A percentile compares a stretch with the other conserved stretches of the same genome.
phyloP scores from a whole-genome alignment of 495 filamentous ascomycete species.

The Neurospora cerealis region DNA sequence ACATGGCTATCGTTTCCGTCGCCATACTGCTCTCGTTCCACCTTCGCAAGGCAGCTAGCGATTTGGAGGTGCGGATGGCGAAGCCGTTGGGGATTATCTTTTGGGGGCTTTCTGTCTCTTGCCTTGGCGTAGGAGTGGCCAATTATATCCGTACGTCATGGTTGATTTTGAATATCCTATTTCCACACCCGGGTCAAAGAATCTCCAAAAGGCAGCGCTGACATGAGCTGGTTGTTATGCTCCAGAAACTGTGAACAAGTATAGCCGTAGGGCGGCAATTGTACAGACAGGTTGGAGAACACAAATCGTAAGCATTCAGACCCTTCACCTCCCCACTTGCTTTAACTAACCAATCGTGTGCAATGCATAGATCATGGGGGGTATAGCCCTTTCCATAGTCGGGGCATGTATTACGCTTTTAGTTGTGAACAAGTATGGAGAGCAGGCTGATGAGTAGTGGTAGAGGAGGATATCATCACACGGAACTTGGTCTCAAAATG shows the following conservation, averaged over 20 bases:
- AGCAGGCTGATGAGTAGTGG: conserved; percentile 6
- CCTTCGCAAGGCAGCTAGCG: conserved; percentile 59
- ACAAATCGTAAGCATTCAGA: conserved; percentile 49
- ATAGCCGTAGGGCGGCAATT: conserved; percentile 63
- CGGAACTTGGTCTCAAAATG: not conserved
- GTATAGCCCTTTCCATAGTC: conserved; percentile 71
- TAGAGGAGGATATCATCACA: not conserved
- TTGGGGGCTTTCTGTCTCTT: conserved; percentile 70
- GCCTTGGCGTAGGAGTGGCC: conserved; percentile 63
- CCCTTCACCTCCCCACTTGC: not conserved
- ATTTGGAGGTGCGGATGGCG: conserved; percentile 63
- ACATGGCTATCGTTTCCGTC: conserved; percentile 79
- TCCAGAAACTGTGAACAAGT: conserved; percentile 67
- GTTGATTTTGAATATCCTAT: not conserved
- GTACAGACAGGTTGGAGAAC: conserved; percentile 95
- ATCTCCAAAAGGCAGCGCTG: not conserved
- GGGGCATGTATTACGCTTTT: conserved; percentile 57
- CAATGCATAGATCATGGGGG: conserved; percentile 45
- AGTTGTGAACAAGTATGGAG: conserved; percentile 28
- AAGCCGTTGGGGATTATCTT: conserved; percentile 81
- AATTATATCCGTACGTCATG: conserved; percentile 61
- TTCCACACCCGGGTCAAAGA: not conserved
- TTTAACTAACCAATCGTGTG: conserved; percentile 19
- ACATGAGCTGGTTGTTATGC: not conserved
- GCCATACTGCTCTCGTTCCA: conserved; percentile 93